phyloP scores from a whole-genome alignment of 306 rosid species.

The Castanospermum australe region DNA sequence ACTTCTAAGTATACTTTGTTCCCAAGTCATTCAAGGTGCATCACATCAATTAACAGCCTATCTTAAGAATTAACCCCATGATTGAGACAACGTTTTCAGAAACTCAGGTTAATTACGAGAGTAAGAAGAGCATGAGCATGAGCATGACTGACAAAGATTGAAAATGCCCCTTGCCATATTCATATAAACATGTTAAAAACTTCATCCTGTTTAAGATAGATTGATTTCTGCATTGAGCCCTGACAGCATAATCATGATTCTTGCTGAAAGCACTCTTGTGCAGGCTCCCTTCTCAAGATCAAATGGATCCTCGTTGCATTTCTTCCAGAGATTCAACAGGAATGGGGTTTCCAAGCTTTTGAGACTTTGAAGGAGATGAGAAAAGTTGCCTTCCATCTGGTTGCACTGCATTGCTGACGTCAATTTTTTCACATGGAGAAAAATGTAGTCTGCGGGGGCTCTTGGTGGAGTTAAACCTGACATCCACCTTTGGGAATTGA shows the following conservation, averaged over 20 bases:
- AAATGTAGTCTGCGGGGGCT: neutral
- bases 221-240: neutral
- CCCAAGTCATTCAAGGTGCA: neutral
- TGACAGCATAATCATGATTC: neutral
- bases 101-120: too few relatives aligned
- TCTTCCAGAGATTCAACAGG: neutral
- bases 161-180: neutral
- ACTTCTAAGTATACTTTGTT: too few relatives aligned
- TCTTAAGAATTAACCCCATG: neutral
- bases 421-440: neutral
- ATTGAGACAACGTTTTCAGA: too few relatives aligned
- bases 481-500: neutral
- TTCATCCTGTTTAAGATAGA: neutral
- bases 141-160: neutral
- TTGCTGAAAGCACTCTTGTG: neutral
- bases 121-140: neutral
- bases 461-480: neutral
- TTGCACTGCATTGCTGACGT: neutral
- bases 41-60: neutral
- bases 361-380: neutral
- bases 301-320: neutral
- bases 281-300: neutral
- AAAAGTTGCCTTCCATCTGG: neutral
- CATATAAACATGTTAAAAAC: neutral
- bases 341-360: neutral